Conservation (phyloP, 495 filamentous ascomycete genomes). For the Xylaria telfairii region DNA sequence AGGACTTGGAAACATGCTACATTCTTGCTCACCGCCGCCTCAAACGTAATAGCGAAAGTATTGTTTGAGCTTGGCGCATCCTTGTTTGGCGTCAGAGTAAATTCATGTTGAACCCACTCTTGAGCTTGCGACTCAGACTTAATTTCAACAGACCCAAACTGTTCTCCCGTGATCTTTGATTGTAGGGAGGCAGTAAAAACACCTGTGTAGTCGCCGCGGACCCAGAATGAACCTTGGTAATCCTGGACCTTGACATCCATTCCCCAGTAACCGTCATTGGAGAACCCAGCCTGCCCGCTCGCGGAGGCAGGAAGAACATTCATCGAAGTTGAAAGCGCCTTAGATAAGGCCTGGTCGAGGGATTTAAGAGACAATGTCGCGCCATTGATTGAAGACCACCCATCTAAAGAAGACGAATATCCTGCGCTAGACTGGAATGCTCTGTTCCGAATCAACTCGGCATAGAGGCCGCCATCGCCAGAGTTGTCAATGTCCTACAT, state of each 20-base stretch:
- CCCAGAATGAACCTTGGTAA: conserved; percentile 65
- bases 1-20: not conserved
- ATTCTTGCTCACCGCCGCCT: conserved; percentile 45
- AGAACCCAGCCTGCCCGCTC: conserved; percentile 56
- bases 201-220: conserved; percentile 52
- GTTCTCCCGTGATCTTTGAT: conserved; percentile 53
- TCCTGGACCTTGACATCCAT: conserved; percentile 60
- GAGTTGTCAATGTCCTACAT: conserved; percentile 73
- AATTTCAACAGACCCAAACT: conserved; percentile 50
- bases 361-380: conserved; percentile 58
- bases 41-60: conserved; percentile 66
- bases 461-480: conserved; percentile 79
- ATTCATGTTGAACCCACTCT: conserved; percentile 59
- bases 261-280: conserved; percentile 67
- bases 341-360: conserved; percentile 53
- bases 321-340: conserved; percentile 64
- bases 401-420: conserved; percentile 52
- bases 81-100: conserved; percentile 46
- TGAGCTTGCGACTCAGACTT: conserved; percentile 32
- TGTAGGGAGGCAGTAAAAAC: conserved; percentile 53
- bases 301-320: conserved; percentile 52
- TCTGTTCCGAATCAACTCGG: conserved; percentile 73
- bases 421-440: conserved; percentile 61
- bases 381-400: conserved; percentile 61
- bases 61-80: conserved; percentile 66